phyloP scores from a whole-genome alignment of 345 rosid genomes.

The Eucalyptus cladocalyx region DNA sequence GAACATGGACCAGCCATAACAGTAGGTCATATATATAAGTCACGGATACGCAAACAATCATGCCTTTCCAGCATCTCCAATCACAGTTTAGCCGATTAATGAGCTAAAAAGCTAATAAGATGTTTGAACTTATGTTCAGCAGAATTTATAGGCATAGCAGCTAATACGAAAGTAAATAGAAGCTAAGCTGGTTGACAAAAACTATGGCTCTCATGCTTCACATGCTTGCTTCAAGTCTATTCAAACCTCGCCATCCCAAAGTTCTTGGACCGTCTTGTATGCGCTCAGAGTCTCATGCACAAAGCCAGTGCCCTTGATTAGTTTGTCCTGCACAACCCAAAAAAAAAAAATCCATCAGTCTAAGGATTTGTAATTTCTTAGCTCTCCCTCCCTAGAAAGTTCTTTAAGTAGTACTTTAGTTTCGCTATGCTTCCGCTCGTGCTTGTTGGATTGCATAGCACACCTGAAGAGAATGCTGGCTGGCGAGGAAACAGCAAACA shows the following conservation, averaged over 20 bases:
- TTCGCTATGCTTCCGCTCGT: not conserved
- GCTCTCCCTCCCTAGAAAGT: not conserved
- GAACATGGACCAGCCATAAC: not conserved
- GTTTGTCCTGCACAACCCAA: constrained; percentile 39
- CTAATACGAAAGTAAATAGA: not conserved
- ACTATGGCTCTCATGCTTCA: not conserved
- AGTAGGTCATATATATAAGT: not conserved
- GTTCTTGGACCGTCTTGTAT: constrained; percentile 51
- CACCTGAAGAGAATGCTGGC: not conserved
- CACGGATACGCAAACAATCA: not conserved
- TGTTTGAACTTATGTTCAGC: not conserved
- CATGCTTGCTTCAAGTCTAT: not conserved
- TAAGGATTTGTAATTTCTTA: not conserved
- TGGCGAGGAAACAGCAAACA: not conserved
- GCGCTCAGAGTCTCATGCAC: constrained; percentile 44
- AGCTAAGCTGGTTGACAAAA: not conserved
- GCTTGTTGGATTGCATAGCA: not conserved
- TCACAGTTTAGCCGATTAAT: not conserved
- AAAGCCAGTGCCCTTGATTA: constrained; percentile 41
- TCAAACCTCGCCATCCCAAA: constrained; percentile 92
- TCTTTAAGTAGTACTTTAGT: not conserved
- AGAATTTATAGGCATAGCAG: not conserved
- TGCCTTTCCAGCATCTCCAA: not conserved
- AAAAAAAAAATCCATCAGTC: not conserved
- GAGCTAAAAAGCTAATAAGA: not conserved